These are phyloP conservation scores for Lactarius sanguifluus DNA, from an alignment of 768 basidiomycete species.

Conservation along the genomic window DNA sequence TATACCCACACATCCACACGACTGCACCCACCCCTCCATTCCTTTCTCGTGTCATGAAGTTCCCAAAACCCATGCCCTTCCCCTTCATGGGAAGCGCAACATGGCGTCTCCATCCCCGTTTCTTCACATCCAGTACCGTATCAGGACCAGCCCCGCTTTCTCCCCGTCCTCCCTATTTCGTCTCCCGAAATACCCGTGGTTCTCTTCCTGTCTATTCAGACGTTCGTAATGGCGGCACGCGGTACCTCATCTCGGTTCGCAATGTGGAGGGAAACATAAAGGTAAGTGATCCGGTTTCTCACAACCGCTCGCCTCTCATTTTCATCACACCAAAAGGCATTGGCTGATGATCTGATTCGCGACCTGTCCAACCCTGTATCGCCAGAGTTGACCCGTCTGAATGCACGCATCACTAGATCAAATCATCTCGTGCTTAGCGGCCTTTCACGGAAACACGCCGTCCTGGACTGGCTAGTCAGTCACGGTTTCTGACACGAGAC, in stretches of 20 bases:
- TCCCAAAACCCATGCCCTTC: constrained; percentile 8
- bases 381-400: constrained; percentile 49
- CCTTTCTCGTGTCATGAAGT: constrained; percentile 12
- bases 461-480: constrained; percentile 59
- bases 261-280: constrained; percentile 65
- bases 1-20: neutral
- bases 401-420: constrained; percentile 47
- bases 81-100: neutral
- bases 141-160: constrained; percentile 11
- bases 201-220: constrained; percentile 77
- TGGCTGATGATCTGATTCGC: constrained; percentile 55
- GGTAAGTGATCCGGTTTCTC: constrained; percentile 41
- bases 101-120: constrained; percentile 7
- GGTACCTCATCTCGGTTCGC: constrained; percentile 57
- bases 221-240: constrained; percentile 62
- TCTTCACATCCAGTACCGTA: constrained; percentile 18
- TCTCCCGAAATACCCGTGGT: constrained; percentile 65
- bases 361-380: constrained; percentile 52
- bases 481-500: constrained; percentile 56
- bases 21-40: neutral
- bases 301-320: constrained; percentile 12
- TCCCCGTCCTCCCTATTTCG: constrained; percentile 46
- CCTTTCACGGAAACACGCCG: constrained; percentile 60
- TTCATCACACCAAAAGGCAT: constrained; percentile 41
- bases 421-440: constrained; percentile 61